These are phyloP conservation scores for Hypoxylon intermedium DNA, from an alignment of 495 filamentous ascomycete species.

Conservation along the genomic window DNA sequence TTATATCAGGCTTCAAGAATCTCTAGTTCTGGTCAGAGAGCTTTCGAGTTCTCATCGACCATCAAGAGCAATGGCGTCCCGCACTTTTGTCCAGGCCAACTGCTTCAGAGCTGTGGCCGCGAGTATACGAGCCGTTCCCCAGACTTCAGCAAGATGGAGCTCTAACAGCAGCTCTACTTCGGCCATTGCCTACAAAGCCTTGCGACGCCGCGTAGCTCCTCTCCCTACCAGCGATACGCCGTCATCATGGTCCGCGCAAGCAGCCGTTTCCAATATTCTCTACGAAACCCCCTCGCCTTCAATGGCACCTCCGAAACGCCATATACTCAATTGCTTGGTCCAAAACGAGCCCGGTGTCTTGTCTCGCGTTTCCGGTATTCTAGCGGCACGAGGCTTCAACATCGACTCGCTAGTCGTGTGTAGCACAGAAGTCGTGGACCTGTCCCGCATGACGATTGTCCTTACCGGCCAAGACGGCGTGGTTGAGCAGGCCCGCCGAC, in stretches of 20 bases:
- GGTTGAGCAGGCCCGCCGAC: slow-evolving; percentile 93
- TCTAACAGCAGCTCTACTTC: slow-evolving; percentile 75
- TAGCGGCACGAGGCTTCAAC: slow-evolving; percentile 97
- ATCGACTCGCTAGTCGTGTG: slow-evolving; percentile 98
- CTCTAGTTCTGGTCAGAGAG: slow-evolving; percentile 33
- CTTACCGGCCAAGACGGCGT: slow-evolving; percentile 95
- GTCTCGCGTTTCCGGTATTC: slow-evolving; percentile 93
- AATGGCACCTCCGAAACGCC: slow-evolving; percentile 83
- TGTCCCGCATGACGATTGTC: slow-evolving; percentile 98
- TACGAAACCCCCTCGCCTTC: slow-evolving; percentile 95
- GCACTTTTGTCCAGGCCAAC: slow-evolving; percentile 47
- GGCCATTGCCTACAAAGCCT: slow-evolving; percentile 95
- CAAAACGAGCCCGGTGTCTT: slow-evolving; percentile 98
- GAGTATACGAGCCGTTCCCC: slow-evolving; percentile 21
- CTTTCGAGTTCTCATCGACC: slow-evolving; percentile 35
- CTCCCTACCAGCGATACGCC: slow-evolving; percentile 78
- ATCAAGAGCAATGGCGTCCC: slow-evolving; percentile 55
- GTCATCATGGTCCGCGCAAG: slow-evolving; percentile 89
- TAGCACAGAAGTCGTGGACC: slow-evolving; percentile 95
- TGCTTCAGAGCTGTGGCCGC: slow-evolving; percentile 41
- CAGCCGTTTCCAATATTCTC: slow-evolving; percentile 95
- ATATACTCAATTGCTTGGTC: slow-evolving; percentile 96
- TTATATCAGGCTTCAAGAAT: slow-evolving; percentile 23
- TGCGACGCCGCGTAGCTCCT: slow-evolving; percentile 85
- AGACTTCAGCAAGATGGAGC: slow-evolving; percentile 40